phyloP scores from a whole-genome alignment of 768 basidiomycete genomes.

The Rhodosporidiobolus sp. region DNA sequence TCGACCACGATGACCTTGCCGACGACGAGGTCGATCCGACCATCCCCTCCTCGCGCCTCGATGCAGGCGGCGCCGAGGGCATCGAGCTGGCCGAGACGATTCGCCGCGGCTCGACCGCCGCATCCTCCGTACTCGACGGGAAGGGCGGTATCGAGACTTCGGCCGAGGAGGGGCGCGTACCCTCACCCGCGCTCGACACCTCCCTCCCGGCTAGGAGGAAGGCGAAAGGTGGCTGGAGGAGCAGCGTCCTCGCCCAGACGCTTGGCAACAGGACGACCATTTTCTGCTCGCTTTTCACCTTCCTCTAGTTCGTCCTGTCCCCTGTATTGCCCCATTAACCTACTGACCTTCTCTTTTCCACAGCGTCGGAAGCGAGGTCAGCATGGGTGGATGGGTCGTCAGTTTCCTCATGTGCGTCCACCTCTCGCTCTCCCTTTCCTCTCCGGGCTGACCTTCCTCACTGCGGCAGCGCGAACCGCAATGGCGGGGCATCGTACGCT shows the following conservation, averaged over 20 bases:
- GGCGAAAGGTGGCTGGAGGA: background rate
- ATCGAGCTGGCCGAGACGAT: slow-evolving; percentile 14
- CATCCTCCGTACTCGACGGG: background rate
- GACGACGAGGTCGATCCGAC: background rate
- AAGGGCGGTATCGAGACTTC: background rate
- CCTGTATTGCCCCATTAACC: too few relatives aligned
- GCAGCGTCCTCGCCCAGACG: background rate
- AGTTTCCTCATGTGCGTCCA: slow-evolving; percentile 32
- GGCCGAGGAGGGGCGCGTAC: background rate
- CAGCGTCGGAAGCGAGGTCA: slow-evolving; percentile 33
- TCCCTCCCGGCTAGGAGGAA: background rate
- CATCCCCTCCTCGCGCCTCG: background rate
- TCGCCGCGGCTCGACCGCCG: background rate
- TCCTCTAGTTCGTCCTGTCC: slow-evolving; percentile 19
- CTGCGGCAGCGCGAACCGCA: slow-evolving; percentile 10
- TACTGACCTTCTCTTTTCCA: too few relatives aligned
- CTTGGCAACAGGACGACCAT: slow-evolving; percentile 3
- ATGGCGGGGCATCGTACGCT: slow-evolving; percentile 15
- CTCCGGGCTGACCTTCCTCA: too few relatives aligned
- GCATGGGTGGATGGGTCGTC: slow-evolving; percentile 33
- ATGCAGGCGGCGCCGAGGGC: background rate
- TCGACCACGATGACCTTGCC: slow-evolving; percentile 20
- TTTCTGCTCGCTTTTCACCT: slow-evolving; percentile 13
- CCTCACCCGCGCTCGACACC: background rate
- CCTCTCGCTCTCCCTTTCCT: too few relatives aligned